Base-by-base conservation (phyloP, 1,284 basidiomycete genomes). In the Trametes hirsuta region DNA sequence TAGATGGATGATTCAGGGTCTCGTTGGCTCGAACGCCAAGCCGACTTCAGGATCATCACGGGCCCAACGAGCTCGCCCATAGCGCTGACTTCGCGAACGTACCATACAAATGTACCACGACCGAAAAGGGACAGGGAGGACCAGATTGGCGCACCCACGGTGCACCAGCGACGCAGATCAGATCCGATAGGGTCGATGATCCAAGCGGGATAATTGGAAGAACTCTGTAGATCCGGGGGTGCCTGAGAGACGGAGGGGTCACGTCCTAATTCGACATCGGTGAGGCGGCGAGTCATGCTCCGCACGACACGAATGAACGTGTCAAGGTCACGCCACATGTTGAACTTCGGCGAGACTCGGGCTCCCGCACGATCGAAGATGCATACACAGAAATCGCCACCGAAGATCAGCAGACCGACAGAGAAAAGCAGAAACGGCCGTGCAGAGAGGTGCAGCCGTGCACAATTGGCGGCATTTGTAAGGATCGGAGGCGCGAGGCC, bases 341-440 rank as follows among this genome's bases (percentile, higher is more conserved):
- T 35, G 18, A 39, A 47, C 3, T 18, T 30, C 21, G 62, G 56
- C 3, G 67, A 70, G 42, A 69, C 14, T 11, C 36, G 25, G n/a
- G 63, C 63, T 9, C 67, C 66, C 12, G 36, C 56, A n/a, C 65
- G 62, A 44, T 69, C 67, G 37, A 65, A 66, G 14, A 66, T 63
- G 11, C 25, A 54, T 11, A 68, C 66, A 18, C 59, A 65, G 49
- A 69, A 72, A 9, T 52, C 30, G 39, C 40, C 46, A 1, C 69
- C 68, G 35, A 47, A 66, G n/a, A 72, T 63, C 8, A 70, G 52
- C 9, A 72, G 49, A 9, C 57, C 56, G 50, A 70, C 39, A 15
- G 66, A 65, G 50, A 67, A 72, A n/a, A 69, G 48, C 39, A 53
- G 58, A 61, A 72, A 72, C 1, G 70, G 69, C 5, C 64, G 47